Evolutionary conservation across 139 green algal species (phyloP).

Genomic region (Tetradesmus lagerheimii): DNA sequence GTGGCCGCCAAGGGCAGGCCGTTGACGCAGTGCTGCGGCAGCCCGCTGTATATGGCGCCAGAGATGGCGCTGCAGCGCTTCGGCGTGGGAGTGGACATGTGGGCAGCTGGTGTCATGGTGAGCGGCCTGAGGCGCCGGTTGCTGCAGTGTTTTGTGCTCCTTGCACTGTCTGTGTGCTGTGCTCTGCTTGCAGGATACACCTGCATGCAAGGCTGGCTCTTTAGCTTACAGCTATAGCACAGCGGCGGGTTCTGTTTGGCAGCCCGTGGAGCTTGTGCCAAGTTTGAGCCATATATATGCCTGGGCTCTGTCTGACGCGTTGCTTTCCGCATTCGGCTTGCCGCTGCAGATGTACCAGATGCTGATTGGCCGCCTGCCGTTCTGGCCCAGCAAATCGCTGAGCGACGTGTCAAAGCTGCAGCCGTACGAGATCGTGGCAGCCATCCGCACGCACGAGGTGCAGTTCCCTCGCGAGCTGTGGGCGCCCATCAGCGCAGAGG

Average conservation of each 20-base stretch:
- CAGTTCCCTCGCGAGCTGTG: constrained; percentile 58
- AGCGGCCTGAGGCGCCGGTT: constrained; percentile 25
- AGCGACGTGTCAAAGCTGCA: constrained; percentile 26
- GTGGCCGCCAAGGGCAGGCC: not conserved
- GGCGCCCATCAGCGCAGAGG: constrained; percentile 61
- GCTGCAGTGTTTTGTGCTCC: not conserved
- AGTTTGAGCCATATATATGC: no score
- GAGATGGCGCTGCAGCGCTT: constrained; percentile 74
- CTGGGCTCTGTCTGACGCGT: not conserved
- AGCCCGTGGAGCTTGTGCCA: no score
- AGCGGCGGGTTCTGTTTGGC: no score
- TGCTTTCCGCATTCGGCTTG: not conserved
- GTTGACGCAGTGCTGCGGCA: constrained; percentile 48
- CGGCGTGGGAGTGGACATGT: constrained; percentile 74
- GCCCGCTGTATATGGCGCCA: constrained; percentile 77
- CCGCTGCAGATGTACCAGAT: constrained; percentile 65
- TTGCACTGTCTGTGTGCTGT: not conserved
- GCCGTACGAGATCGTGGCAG: constrained; percentile 23
- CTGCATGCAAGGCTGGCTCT: not conserved
- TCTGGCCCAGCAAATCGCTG: constrained; percentile 54
- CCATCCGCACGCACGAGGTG: constrained; percentile 20
- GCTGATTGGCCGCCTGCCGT: constrained; percentile 67
- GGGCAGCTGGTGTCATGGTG: constrained; percentile 60
- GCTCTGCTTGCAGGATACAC: not conserved
- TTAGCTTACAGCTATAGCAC: no score